Conservation (phyloP, 1,284 basidiomycete genomes). For the Cryptococcus neoformans region DNA sequence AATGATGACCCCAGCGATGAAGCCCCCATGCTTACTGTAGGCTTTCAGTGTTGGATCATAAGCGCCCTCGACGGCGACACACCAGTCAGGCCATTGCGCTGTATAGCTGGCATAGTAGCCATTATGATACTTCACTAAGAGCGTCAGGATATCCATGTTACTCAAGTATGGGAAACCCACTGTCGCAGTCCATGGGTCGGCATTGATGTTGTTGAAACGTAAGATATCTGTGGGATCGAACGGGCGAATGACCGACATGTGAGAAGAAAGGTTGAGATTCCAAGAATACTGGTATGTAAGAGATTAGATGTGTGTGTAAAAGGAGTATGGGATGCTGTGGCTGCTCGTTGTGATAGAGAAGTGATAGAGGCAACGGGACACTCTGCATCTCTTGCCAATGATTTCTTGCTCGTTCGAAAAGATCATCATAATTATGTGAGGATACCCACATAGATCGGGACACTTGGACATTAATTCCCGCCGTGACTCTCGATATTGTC, state of each 20-base stretch:
- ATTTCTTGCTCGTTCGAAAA: not conserved
- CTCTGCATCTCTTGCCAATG: not conserved
- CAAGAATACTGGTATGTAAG: not conserved
- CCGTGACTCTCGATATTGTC: too few relatives aligned
- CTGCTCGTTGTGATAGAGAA: not conserved
- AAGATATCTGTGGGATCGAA: constrained; percentile 52
- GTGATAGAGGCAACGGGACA: not conserved
- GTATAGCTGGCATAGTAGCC: constrained; percentile 45
- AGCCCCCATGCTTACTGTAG: constrained; percentile 35
- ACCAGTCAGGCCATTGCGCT: constrained; percentile 45
- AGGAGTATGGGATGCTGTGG: not conserved
- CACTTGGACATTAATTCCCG: too few relatives aligned
- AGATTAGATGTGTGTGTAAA: not conserved
- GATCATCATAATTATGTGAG: too few relatives aligned
- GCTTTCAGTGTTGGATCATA: constrained; percentile 28
- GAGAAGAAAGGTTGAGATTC: not conserved
- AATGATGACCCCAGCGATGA: not conserved
- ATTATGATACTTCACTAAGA: constrained; percentile 32
- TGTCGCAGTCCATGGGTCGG: constrained; percentile 56
- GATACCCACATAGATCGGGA: too few relatives aligned
- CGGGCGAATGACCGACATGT: constrained; percentile 53
- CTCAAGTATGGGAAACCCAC: constrained; percentile 19
- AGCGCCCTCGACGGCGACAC: constrained; percentile 28
- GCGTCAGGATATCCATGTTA: not conserved
- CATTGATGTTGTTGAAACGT: constrained; percentile 53